Percentiles rank a stretch among this genome's conserved stretches.
phyloP scores from a whole-genome alignment of 2,329 filamentous ascomycete genomes.

The Elsinoe batatas region DNA sequence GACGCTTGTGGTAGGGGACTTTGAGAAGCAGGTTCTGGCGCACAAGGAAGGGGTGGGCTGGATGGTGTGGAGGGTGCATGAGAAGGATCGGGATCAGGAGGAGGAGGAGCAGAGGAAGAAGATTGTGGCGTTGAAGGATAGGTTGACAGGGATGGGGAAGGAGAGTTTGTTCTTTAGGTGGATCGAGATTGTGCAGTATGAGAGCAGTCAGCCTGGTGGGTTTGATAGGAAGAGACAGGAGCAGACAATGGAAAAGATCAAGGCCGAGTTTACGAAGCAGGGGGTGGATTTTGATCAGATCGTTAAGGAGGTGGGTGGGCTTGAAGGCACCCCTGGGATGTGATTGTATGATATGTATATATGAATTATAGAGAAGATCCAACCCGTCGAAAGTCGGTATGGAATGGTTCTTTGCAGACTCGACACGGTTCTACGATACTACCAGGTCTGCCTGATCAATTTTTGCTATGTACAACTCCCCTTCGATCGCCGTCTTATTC shows the following conservation, averaged over 20 bases:
- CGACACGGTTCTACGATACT: too few species aligned
- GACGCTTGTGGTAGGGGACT: slow-evolving; percentile 51
- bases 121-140: slow-evolving; percentile 71
- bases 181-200: slow-evolving; percentile 87
- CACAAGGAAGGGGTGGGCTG: slow-evolving; percentile 58
- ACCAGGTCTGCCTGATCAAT: too few species aligned
- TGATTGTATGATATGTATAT: slow-evolving; percentile 16
- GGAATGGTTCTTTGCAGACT: too few species aligned
- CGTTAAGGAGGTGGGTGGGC: slow-evolving; percentile 59
- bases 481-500: too few species aligned
- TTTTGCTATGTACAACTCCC: slow-evolving; percentile 3
- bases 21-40: slow-evolving; percentile 61
- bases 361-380: neutral
- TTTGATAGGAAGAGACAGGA: slow-evolving; percentile 67
- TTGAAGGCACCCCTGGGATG: slow-evolving; percentile 47
- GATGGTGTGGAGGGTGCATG: slow-evolving; percentile 38
- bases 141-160: slow-evolving; percentile 65
- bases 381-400: too few species aligned
- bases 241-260: slow-evolving; percentile 62
- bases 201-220: slow-evolving; percentile 66
- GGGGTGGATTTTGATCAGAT: slow-evolving; percentile 75
- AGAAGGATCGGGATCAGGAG: slow-evolving; percentile 29
- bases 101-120: slow-evolving; percentile 58
- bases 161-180: slow-evolving; percentile 84
- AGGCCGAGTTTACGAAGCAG: slow-evolving; percentile 62